These are phyloP conservation scores for Boletus tomentosulus DNA, from an alignment of 768 basidiomycete genomes.

Conservation along the genomic window DNA sequence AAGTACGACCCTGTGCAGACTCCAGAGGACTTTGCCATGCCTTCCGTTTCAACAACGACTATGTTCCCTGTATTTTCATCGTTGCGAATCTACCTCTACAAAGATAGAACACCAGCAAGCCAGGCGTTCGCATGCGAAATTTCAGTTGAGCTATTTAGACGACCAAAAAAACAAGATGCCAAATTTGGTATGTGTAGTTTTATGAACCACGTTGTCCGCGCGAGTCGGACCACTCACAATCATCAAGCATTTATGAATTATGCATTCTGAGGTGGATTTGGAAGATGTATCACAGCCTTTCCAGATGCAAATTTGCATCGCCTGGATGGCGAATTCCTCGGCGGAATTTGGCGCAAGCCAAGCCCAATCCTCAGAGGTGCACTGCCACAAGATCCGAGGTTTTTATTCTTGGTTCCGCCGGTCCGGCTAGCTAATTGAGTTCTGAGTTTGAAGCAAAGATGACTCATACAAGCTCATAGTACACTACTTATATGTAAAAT, in stretches of 20 bases:
- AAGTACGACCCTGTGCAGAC: not conserved
- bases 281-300: not conserved
- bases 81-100: not conserved
- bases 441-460: too few relatives aligned
- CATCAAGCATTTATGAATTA: not conserved
- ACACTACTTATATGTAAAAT: too few relatives aligned
- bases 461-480: too few relatives aligned
- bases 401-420: not conserved
- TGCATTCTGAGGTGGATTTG: not conserved
- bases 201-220: not conserved
- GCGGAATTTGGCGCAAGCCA: too few relatives aligned
- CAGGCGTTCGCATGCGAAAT: not conserved
- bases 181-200: constrained; percentile 29
- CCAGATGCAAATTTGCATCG: too few relatives aligned
- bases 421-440: not conserved
- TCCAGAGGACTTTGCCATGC: not conserved
- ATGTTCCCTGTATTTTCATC: not conserved
- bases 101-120: not conserved
- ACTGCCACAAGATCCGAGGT: not conserved
- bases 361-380: not conserved
- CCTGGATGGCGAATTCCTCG: too few relatives aligned
- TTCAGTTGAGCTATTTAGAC: not conserved
- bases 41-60: not conserved
- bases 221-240: not conserved
- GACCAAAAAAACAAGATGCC: constrained; percentile 10